Percentiles rank a stretch among this genome's conserved stretches.
phyloP scores from a whole-genome alignment of 2,329 filamentous ascomycete genomes.

The Penicillium brasilianum region DNA sequence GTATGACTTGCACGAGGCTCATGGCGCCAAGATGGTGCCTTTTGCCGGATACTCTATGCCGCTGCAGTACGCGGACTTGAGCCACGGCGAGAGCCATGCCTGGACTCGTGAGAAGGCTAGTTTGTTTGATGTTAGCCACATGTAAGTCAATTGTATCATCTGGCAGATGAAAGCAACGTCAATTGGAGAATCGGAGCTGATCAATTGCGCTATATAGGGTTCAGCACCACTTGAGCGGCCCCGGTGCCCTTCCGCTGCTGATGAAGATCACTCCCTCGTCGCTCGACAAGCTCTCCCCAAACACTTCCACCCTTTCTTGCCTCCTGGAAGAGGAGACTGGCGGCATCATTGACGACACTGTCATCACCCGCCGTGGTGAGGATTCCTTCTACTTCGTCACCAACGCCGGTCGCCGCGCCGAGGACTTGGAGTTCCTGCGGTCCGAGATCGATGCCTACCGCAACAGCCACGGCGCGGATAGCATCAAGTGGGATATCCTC shows the following conservation, averaged over 20 bases:
- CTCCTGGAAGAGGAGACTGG: conserved; percentile 79
- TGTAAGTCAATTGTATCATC: conserved; percentile 61
- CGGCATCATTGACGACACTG: conserved; percentile 92
- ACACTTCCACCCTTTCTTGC: conserved; percentile 81
- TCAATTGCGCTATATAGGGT: conserved; percentile 52
- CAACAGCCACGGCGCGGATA: conserved; percentile 56
- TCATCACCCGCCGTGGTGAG: conserved; percentile 78
- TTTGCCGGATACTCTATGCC: conserved; percentile 95
- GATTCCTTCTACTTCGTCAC: conserved; percentile 90
- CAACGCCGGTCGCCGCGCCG: conserved; percentile 89
- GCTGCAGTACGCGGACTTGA: conserved; percentile 79
- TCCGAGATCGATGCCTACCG: conserved; percentile 69
- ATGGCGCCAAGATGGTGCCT: conserved; percentile 93
- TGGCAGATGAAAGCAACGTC: no score
- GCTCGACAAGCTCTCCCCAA: conserved; percentile 65
- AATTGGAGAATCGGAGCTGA: conserved; percentile 14
- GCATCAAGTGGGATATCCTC: conserved; percentile 72
- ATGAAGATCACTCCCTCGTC: conserved; percentile 82
- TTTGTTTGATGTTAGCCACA: conserved; percentile 95
- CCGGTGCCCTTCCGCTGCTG: conserved; percentile 79
- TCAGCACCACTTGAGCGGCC: conserved; percentile 82
- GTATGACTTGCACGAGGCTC: conserved; percentile 75
- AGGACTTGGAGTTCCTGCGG: conserved; percentile 79
- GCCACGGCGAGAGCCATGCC: conserved; percentile 81
- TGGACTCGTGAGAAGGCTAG: conserved; percentile 89